phyloP scores from a whole-genome alignment of 2,329 filamentous ascomycete genomes.

The Endothia cerciana region DNA sequence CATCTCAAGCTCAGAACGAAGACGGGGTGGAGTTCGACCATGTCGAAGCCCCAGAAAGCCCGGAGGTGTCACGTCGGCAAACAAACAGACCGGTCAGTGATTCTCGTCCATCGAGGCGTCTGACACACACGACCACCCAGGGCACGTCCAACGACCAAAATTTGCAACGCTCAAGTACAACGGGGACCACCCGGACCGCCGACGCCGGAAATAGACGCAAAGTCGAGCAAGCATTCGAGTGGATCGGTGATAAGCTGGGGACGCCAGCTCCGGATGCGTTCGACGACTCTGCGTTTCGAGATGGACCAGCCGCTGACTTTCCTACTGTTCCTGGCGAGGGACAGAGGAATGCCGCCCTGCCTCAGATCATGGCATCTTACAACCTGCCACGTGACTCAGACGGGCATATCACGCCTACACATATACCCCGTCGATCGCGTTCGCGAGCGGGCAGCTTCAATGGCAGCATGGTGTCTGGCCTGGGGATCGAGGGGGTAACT shows the following conservation, averaged over 20 bases:
- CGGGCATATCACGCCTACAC: constrained; percentile 13
- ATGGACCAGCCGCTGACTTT: constrained; percentile 15
- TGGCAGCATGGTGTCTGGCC: constrained; percentile 13
- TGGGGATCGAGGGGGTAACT: constrained; percentile 3
- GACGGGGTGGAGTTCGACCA: not conserved
- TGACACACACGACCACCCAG: constrained; percentile 5
- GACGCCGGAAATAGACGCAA: constrained; percentile 16
- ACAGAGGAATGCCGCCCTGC: constrained; percentile 14
- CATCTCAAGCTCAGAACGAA: not conserved
- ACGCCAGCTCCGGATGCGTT: constrained; percentile 18
- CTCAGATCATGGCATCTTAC: constrained; percentile 15
- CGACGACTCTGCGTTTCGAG: constrained; percentile 15
- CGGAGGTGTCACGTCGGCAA: not conserved
- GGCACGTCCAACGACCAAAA: not conserved
- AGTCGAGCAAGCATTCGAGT: constrained; percentile 10
- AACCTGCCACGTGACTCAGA: constrained; percentile 14
- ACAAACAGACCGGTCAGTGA: not conserved
- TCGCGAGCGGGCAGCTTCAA: constrained; percentile 13
- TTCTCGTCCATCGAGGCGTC: not conserved
- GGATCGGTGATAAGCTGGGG: constrained; percentile 15
- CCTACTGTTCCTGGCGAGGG: constrained; percentile 19
- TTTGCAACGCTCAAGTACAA: not conserved
- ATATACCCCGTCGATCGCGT: not conserved
- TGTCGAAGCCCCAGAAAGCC: not conserved
- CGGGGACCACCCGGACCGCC: not conserved